Base-by-base conservation (phyloP, 805 yeast species). In the Lipomyces kockii region DNA sequence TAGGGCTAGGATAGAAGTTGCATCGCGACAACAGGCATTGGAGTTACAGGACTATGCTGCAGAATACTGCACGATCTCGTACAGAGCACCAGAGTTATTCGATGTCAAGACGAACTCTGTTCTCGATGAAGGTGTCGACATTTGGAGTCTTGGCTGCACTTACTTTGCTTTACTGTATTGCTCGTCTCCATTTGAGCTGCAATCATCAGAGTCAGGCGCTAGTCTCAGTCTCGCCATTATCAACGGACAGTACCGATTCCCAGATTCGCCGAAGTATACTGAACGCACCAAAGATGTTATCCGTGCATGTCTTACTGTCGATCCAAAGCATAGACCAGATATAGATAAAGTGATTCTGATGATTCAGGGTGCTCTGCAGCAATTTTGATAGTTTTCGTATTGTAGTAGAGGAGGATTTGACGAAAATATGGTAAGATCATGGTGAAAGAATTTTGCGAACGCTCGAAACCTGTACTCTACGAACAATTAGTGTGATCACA, bases 121-220 rank as follows among this genome's bases (percentile, higher is more conserved):
- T 5, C 82, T 93, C 57, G 87, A 87, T 69, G 97, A 91, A 74
- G 84, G 85, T 67, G 87, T 90, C 3, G 98, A 93, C 77, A 86
- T 94, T 32, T 93, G 98, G 98, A 89, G 97, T 2, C 78, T 93
- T 35, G 98, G 98, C 0, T 92, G 97, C 75, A 82, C 92, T 0
- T 76, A 92, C 20, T 93, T 90, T 77, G 86, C 92, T 0, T 79
- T 91, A 71, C 82, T 94, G 77, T 93, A 90, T 79, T 89, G 89
- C 0, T 83, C 83, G 37, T 90, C 97, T 3, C 98, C 98, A 0
- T 93, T 93, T 77, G 97, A 92, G 76, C 83, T 91, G 75, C 88
- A 90, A 76, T 95, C 91, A 74, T 83, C 85, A 57, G 87, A 89
- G 53, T 86, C 87, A 66, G 98, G 98, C 17, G 97, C 96, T 4